phyloP scores from a whole-genome alignment of 176 grass and related monocot genomes.

The Lolium perenne region DNA sequence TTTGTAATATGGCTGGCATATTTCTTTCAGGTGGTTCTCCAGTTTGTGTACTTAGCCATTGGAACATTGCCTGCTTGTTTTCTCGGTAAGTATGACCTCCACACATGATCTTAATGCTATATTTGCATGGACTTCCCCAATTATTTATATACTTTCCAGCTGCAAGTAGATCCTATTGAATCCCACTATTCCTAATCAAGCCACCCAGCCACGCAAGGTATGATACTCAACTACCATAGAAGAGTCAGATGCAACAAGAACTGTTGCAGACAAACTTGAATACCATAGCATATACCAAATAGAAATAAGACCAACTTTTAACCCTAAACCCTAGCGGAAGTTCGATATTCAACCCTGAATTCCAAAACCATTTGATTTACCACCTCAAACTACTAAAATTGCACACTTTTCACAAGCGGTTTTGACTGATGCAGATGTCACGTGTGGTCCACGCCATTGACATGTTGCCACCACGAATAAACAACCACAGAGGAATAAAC shows the following conservation, averaged over 20 bases:
- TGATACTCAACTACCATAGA: background rate
- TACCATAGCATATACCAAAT: background rate
- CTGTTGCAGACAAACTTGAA: background rate
- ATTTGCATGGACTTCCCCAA: background rate
- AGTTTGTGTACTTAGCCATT: conserved; percentile 60
- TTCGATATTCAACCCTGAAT: no score
- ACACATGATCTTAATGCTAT: conserved; percentile 3
- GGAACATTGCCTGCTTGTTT: conserved; percentile 41
- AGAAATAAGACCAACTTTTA: background rate
- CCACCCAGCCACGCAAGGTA: background rate
- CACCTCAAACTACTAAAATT: background rate
- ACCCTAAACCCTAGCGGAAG: no score
- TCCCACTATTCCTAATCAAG: background rate
- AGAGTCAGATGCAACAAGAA: conserved; percentile 7
- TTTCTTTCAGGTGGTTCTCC: conserved; percentile 50
- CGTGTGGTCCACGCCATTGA: background rate
- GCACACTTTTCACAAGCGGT: background rate
- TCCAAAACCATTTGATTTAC: no score
- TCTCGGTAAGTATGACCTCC: conserved; percentile 43
- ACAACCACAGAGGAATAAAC: background rate
- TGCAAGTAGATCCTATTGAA: background rate
- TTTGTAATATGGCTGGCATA: background rate
- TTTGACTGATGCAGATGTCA: background rate
- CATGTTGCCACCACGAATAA: background rate
- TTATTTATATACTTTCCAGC: background rate